Conservation (phyloP, 352 stramenopile genomes). For the Pythium plurisporium region DNA sequence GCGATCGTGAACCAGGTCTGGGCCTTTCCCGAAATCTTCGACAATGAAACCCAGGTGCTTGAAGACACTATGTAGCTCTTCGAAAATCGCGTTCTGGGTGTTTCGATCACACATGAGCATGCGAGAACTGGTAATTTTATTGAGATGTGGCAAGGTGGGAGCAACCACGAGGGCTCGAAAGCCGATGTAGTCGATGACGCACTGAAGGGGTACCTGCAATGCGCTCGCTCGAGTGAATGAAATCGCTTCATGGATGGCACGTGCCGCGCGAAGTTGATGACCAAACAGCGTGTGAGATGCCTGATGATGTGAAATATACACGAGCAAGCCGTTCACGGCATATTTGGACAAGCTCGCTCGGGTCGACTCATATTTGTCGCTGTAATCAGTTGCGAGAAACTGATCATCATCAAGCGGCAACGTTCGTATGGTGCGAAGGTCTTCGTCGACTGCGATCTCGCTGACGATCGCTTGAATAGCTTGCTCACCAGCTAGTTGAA, state of each 20-base stretch:
- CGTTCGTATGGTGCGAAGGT: constrained; percentile 19
- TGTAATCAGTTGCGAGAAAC: constrained; percentile 35
- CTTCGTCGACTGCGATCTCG: constrained; percentile 27
- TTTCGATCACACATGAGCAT: neutral
- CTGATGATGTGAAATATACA: constrained; percentile 30
- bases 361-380: constrained; percentile 6
- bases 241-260: constrained; percentile 25
- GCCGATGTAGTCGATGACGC: constrained; percentile 52
- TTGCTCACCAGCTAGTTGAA: constrained; percentile 34
- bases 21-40: neutral
- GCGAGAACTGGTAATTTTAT: too few species aligned
- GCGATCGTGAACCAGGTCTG: neutral
- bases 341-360: constrained; percentile 23
- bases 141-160: neutral
- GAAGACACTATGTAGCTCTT: neutral
- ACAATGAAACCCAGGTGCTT: constrained; percentile 3
- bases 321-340: constrained; percentile 24
- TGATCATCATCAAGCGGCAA: constrained; percentile 26
- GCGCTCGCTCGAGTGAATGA: neutral
- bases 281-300: constrained; percentile 27
- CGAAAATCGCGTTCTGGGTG: neutral
- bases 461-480: constrained; percentile 31
- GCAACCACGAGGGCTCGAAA: constrained; percentile 49
- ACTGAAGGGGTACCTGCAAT: constrained; percentile 51
- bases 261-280: constrained; percentile 46